A percentile compares a stretch with the other conserved stretches of the same genome.
phyloP scores from a whole-genome alignment of 805 yeast genomes.

The Isabelozyma gotoi region DNA sequence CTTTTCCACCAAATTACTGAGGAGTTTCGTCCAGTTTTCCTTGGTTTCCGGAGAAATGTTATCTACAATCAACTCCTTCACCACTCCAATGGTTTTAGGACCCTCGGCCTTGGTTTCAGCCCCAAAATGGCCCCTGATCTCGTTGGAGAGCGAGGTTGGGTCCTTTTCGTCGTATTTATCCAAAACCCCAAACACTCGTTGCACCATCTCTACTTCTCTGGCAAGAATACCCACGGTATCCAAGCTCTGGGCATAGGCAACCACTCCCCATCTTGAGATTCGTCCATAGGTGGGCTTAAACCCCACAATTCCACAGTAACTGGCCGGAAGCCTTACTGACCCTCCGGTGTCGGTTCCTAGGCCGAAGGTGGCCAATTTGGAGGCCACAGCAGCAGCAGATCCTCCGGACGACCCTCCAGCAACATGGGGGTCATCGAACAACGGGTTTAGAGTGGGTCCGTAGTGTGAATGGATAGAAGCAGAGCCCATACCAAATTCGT shows the following conservation, averaged over 20 bases:
- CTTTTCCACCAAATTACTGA: conserved; percentile 40
- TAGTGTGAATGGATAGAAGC: conserved; percentile 53
- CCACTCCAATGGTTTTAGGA: conserved; percentile 63
- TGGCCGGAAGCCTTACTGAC: conserved; percentile 88
- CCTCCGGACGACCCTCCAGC: conserved; percentile 98
- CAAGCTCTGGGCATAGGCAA: conserved; percentile 89
- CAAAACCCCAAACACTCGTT: conserved; percentile 52
- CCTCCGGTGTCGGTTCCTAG: conserved; percentile 99
- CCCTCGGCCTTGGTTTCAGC: conserved; percentile 10
- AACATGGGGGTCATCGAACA: conserved; percentile 25
- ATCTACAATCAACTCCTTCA: conserved; percentile 60
- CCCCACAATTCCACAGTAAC: conserved; percentile 80
- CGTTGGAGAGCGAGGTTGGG: conserved; percentile 62
- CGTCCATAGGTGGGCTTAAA: conserved; percentile 95
- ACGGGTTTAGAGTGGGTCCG: conserved; percentile 61
- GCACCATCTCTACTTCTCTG: conserved; percentile 42
- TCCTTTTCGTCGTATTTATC: conserved; percentile 70
- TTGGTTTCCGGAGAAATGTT: conserved; percentile 51
- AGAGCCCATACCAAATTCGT: conserved; percentile 98
- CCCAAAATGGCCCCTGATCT: conserved; percentile 28
- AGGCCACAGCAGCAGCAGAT: conserved; percentile 87
- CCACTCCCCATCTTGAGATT: conserved; percentile 86
- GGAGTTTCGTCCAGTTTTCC: conserved; percentile 45
- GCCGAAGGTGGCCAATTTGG: conserved; percentile 66
- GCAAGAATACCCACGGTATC: conserved; percentile 91